Evolutionary conservation across 2,329 filamentous ascomycete genomes (phyloP).

Genomic region (Rutstroemia sp.): DNA sequence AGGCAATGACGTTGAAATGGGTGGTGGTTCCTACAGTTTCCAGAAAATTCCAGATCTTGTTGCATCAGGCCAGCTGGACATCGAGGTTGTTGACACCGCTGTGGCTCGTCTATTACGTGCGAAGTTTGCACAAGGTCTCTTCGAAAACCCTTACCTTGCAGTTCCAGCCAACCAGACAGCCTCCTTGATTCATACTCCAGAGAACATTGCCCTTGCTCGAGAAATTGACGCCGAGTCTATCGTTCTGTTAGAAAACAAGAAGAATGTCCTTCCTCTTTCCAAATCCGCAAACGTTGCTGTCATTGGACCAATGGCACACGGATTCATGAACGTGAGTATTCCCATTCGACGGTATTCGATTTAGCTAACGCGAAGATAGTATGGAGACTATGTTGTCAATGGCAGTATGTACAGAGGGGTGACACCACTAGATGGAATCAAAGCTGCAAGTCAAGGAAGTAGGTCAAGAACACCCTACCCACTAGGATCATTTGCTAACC

Average conservation of each 20-base stretch:
- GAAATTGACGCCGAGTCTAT: constrained; percentile 73
- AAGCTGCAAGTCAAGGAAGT: constrained; percentile 48
- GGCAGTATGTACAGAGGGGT: constrained; percentile 56
- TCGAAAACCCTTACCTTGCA: constrained; percentile 60
- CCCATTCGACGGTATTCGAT: not conserved
- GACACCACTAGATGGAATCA: constrained; percentile 63
- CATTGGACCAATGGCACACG: constrained; percentile 68
- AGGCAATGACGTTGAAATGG: constrained; percentile 71
- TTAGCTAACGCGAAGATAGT: constrained; percentile 34
- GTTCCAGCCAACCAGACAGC: constrained; percentile 47
- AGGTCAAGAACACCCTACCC: not conserved
- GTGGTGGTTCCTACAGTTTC: constrained; percentile 65
- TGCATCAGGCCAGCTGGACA: constrained; percentile 50
- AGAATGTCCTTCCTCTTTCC: constrained; percentile 54
- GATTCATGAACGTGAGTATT: constrained; percentile 56
- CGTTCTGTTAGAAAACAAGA: constrained; percentile 72
- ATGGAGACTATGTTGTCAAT: constrained; percentile 64
- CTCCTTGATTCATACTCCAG: constrained; percentile 55
- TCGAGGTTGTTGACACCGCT: constrained; percentile 54
- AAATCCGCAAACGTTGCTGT: constrained; percentile 64
- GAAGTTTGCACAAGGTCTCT: constrained; percentile 64
- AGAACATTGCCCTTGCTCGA: constrained; percentile 64
- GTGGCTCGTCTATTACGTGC: constrained; percentile 57
- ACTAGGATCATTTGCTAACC: not conserved
- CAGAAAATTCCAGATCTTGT: constrained; percentile 59